Conservation (phyloP, 345 rosid genomes). For the Citrus hindsii region DNA sequence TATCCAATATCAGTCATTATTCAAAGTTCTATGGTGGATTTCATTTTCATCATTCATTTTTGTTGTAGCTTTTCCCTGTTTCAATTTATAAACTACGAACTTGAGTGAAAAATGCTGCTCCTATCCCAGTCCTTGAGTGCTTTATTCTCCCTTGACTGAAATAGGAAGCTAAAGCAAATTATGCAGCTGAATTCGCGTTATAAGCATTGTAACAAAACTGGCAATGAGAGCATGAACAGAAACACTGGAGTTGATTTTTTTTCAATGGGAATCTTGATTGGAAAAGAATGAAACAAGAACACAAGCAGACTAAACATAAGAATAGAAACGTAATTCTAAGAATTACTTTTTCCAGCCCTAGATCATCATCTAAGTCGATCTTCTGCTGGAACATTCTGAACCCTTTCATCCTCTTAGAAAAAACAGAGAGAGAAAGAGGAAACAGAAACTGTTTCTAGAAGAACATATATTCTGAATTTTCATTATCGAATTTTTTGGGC, state of each 20-base stretch:
- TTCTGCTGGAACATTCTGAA: slow-evolving; percentile 19
- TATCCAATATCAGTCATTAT: neutral
- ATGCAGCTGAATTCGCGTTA: too few species aligned
- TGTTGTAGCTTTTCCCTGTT: too few species aligned
- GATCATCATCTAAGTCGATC: slow-evolving; percentile 12
- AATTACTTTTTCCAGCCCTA: slow-evolving; percentile 3
- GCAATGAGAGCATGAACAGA: neutral
- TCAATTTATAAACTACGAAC: too few species aligned
- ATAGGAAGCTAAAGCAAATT: too few species aligned
- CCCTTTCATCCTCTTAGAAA: slow-evolving; percentile 9
- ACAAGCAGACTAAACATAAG: neutral
- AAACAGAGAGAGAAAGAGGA: neutral
- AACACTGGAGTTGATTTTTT: neutral
- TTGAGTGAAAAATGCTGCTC: too few species aligned
- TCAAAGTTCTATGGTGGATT: neutral
- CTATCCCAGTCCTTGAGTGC: too few species aligned
- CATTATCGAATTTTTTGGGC: neutral
- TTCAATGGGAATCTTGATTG: neutral
- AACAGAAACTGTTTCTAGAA: neutral
- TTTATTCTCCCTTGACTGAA: too few species aligned
- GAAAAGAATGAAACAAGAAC: neutral
- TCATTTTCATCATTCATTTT: neutral
- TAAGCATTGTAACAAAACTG: neutral
- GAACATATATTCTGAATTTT: neutral
- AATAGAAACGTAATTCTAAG: neutral